Base-by-base conservation (phyloP, 371 early-diverging fungal genomes). In the Mortierella sp. region DNA sequence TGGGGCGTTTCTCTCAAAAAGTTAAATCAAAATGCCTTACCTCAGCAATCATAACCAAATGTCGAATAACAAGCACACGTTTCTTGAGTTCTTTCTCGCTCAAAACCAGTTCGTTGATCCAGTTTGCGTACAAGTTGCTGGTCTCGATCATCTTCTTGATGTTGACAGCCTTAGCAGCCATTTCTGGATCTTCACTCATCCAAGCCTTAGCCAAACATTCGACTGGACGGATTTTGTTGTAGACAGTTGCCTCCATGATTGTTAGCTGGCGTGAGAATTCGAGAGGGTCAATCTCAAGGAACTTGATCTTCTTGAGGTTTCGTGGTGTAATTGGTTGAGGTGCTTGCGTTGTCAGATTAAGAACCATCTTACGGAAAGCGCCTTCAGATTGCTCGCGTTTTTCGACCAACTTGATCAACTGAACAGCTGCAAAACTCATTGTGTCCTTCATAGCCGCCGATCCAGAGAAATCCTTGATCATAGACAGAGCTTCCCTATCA, bases 251-350 rank as follows among this genome's bases (percentile, higher is more conserved):
- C 76, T 97, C 96, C 70, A 97, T 92, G 58, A 98, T 85, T 1
- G 97, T 97, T 63, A 99, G 78, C 83, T 99, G 98, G 16, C 99
- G 89, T 2, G 98, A 97, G 36, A 98, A 70, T 82, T 99, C 99
- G 24, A 96, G 75, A 3, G 98, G 95, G 79, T 97, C 96, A 13
- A 97, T 82, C 57, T 98, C 98, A 52, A 92, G 67, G 43, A 98
- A 87, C 66, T 90, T 91, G 69, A 95, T 76, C 57, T 87, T 87
- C 50, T 88, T 88, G 65, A 93, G 70, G 61, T 87, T 89, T 70
- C 88, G 90, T 2, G 95, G 96, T 24, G 91, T 72, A 43, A 95
- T 92, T 1, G 95, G 91, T 50, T 82, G 85, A 66, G 88, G 93
- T 55, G 93, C 88, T 41, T 86, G 87, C 0, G 84, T 84, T 0